Conservation (phyloP, 331 rosid genomes). For the Cydonia oblonga region DNA sequence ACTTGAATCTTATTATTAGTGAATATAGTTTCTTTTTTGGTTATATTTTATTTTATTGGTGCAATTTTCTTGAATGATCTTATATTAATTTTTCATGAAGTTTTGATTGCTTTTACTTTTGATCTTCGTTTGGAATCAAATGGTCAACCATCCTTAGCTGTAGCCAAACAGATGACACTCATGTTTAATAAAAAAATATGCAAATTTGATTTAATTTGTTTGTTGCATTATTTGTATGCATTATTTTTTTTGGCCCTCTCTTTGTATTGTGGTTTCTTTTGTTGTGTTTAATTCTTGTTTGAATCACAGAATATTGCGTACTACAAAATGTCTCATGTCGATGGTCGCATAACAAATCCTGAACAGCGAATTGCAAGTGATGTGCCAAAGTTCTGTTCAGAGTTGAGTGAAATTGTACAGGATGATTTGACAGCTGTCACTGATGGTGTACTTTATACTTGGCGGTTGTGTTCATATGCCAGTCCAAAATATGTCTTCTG, state of each 20-base stretch:
- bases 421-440: constrained; percentile 89
- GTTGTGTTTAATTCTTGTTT: constrained; percentile 17
- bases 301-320: constrained; percentile 84
- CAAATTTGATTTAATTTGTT: neutral
- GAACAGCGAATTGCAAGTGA: constrained; percentile 98
- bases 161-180: neutral
- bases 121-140: neutral
- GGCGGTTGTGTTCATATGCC: constrained; percentile 96
- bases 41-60: neutral
- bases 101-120: neutral
- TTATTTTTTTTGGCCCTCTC: neutral
- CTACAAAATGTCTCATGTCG: constrained; percentile 92
- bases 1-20: neutral
- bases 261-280: neutral
- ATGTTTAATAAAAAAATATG: neutral
- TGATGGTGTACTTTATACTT: constrained; percentile 87
- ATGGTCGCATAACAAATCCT: constrained; percentile 85
- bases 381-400: constrained; percentile 89
- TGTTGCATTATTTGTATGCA: neutral
- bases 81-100: neutral
- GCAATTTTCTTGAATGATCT: neutral
- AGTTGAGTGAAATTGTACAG: constrained; percentile 92
- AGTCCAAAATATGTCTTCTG: constrained; percentile 97
- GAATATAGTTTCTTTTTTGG: neutral
- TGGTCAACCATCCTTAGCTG: neutral